Evolutionary conservation across 441 rosid species (phyloP).

Genomic region (Viola pubescens): DNA sequence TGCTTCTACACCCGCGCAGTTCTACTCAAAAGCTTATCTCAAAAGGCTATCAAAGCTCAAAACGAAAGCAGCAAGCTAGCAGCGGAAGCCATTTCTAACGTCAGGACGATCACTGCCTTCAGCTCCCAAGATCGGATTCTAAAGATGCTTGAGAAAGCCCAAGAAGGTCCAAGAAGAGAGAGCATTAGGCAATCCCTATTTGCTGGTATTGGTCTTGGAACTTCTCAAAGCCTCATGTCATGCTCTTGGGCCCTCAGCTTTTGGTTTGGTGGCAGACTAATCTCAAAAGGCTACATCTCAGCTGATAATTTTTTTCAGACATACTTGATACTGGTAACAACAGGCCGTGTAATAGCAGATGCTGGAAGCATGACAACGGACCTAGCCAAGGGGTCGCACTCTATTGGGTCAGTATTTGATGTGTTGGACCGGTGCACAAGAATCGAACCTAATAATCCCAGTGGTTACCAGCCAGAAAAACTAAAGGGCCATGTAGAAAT

Average conservation of each 20-base stretch:
- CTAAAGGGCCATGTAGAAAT: conserved; percentile 18
- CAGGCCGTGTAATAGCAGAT: conserved; percentile 20
- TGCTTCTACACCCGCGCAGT: conserved; percentile 7
- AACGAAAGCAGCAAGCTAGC: conserved; percentile 8
- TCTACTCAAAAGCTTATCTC: conserved; percentile 5
- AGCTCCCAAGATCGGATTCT: conserved; percentile 7
- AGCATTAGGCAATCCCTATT: conserved; percentile 6
- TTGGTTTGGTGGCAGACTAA: conserved; percentile 8
- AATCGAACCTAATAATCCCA: conserved; percentile 15
- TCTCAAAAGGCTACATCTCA: neutral
- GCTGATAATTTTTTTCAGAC: conserved; percentile 16
- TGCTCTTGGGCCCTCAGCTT: conserved; percentile 3
- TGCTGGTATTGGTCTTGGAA: conserved; percentile 7
- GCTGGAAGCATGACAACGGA: conserved; percentile 26
- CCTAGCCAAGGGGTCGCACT: conserved; percentile 16
- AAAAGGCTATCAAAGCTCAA: conserved; percentile 10
- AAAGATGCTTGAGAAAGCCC: conserved; percentile 7
- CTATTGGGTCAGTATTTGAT: conserved; percentile 13
- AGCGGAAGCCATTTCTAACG: conserved; percentile 12
- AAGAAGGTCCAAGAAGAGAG: conserved; percentile 12
- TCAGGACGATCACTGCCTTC: conserved; percentile 12
- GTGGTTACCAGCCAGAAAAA: conserved; percentile 4
- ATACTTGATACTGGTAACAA: conserved; percentile 17
- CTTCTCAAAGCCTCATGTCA: conserved; percentile 5
- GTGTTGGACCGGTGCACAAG: conserved; percentile 12